Base-by-base conservation (phyloP, 2,329 filamentous ascomycete genomes). In the Neodidymelliopsis sp. region DNA sequence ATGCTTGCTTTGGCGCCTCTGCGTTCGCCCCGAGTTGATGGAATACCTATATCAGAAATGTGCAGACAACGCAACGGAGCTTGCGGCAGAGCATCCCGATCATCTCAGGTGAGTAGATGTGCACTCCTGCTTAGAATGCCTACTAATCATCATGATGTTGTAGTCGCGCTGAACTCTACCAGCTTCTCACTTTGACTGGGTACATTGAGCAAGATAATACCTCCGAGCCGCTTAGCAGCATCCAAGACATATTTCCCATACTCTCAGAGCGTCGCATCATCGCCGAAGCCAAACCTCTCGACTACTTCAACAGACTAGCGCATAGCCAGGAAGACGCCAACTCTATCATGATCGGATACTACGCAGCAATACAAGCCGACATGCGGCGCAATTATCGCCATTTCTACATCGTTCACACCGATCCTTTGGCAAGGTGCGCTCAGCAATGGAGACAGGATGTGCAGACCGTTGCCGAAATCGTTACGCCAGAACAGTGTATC, bases 21-120 rank as follows among this genome's bases (percentile, higher is more conserved):
- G 63, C 10, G 60, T 63, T 5, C 66, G 65, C 1, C 69, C 69
- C 2, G 67, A 67, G 11, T 16, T 72, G 8, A 61, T 69, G 66
- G 54, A 67, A 7, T 43, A 55, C 33, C 46, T 71, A 6, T 60
- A 57, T 7, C 31, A 57, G 13, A 41, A 48, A 22, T 66, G 60
- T 19, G 49, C 61, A 36, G 41, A 59, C 6, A 60, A 68, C 18
- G 42, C 39, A 12, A 29, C 40, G 6, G 50, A 58, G 30, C 48
- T 69, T 8, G 52, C 62, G 1, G 57, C 51, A 2, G 51, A 53
- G 2, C 49, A 70, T 13, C 36, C 50, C 20, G 48, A 59, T 18
- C 41, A 59, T 15, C 12, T 41, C 12, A 61, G 60, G 62, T 62
- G 41, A 33, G 47, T 43, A 4, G 9, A 16, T 25, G 36, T 6